Evolutionary conservation across 768 basidiomycete genomes (phyloP).

Genomic region (Panellus pusillus): DNA sequence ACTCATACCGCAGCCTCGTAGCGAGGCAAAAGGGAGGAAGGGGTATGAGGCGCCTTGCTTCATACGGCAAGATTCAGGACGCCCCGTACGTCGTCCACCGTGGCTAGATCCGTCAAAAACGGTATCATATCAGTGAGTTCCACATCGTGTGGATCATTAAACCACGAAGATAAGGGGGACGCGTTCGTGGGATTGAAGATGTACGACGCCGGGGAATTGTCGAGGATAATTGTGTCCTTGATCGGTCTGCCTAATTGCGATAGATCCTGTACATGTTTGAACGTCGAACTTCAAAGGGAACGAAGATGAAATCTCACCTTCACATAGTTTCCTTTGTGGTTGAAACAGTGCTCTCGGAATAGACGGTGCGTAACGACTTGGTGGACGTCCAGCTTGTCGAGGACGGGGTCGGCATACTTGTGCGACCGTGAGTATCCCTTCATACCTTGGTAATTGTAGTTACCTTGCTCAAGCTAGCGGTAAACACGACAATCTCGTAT

Average conservation of each 20-base stretch:
- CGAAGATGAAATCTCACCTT: conserved; percentile 58
- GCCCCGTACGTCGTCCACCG: conserved; percentile 88
- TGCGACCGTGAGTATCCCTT: not conserved
- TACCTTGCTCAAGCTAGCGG: conserved; percentile 96
- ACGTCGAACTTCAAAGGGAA: not conserved
- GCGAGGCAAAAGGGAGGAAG: conserved; percentile 3
- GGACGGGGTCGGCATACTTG: conserved; percentile 97
- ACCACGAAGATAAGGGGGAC: conserved; percentile 98
- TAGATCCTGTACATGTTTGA: conserved; percentile 63
- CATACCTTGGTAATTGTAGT: too few species aligned
- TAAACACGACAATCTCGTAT: conserved; percentile 97
- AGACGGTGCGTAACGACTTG: conserved; percentile 91
- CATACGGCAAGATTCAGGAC: conserved; percentile 85
- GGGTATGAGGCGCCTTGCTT: conserved; percentile 5
- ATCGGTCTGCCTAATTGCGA: conserved; percentile 96
- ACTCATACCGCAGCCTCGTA: conserved; percentile 12
- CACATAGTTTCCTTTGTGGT: conserved; percentile 98
- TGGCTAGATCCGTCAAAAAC: conserved; percentile 85
- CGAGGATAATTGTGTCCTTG: conserved; percentile 93
- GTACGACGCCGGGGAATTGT: conserved; percentile 98
- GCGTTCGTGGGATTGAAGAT: conserved; percentile 99
- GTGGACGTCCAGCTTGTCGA: conserved; percentile 94
- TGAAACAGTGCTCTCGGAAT: conserved; percentile 98
- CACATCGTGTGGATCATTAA: conserved; percentile 98
- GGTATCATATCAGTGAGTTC: conserved; percentile 95